Conservation (phyloP, 768 basidiomycete genomes). For the Pulveroboletus sp. region DNA sequence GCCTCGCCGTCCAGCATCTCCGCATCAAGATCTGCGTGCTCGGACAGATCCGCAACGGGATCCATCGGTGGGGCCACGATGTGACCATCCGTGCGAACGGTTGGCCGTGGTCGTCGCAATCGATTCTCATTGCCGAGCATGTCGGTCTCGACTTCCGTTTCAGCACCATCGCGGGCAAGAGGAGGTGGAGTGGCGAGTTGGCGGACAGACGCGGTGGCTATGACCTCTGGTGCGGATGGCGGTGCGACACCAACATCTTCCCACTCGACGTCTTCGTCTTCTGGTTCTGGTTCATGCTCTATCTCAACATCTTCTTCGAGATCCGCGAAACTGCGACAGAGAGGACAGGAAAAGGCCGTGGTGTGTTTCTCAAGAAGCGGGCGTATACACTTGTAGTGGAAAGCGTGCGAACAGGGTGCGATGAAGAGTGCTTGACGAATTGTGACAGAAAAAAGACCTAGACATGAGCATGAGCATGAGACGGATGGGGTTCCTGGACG, state of each 20-base stretch:
- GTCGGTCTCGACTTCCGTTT: constrained; percentile 31
- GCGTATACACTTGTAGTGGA: constrained; percentile 96
- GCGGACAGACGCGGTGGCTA: constrained; percentile 4
- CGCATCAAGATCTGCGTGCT: constrained; percentile 17
- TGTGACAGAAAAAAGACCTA: constrained; percentile 77
- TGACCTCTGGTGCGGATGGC: not conserved
- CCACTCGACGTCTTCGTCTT: constrained; percentile 27
- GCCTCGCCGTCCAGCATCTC: constrained; percentile 28
- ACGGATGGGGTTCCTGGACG: not conserved
- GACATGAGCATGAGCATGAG: constrained; percentile 1
- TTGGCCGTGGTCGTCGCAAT: constrained; percentile 16
- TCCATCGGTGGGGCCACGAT: constrained; percentile 6
- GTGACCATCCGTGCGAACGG: constrained; percentile 27
- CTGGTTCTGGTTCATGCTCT: constrained; percentile 37
- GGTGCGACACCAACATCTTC: constrained; percentile 11
- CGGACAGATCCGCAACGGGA: constrained; percentile 6
- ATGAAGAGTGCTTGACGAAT: constrained; percentile 97
- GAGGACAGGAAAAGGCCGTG: constrained; percentile 90
- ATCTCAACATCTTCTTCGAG: constrained; percentile 93
- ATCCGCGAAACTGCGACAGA: constrained; percentile 93
- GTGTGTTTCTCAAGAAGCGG: constrained; percentile 86
- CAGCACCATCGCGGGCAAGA: constrained; percentile 27
- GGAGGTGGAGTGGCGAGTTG: constrained; percentile 22
- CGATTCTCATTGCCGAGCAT: constrained; percentile 14
- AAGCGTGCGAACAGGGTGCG: constrained; percentile 94